Evolutionary conservation across 257 asterid species (phyloP).

Genomic region (Anisodus acutangulus): DNA sequence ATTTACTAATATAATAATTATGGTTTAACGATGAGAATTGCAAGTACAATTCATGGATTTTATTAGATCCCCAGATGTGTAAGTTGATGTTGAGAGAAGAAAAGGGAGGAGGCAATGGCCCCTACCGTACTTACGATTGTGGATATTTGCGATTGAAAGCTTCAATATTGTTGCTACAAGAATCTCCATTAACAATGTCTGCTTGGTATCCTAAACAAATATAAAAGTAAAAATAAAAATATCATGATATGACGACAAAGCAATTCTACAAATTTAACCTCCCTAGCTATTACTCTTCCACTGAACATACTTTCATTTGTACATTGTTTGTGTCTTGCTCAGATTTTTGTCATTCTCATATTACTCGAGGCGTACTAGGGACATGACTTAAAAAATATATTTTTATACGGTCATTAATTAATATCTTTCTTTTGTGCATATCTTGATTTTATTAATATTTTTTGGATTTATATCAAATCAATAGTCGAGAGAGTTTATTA

Average conservation of each 20-base stretch:
- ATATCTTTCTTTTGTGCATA: neutral
- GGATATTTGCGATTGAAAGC: constrained; percentile 9
- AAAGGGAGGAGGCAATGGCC: too few relatives aligned
- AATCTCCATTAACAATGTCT: neutral
- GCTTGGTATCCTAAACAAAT: neutral
- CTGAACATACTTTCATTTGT: neutral
- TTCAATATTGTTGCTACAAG: neutral
- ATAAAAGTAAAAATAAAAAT: neutral
- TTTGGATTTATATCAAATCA: neutral
- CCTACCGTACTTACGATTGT: constrained; percentile 18
- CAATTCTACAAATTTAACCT: neutral
- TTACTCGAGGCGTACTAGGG: neutral
- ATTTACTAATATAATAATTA: too few relatives aligned
- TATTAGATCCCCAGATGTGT: too few relatives aligned
- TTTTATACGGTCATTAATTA: neutral
- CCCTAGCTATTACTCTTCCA: neutral
- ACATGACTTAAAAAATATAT: neutral
- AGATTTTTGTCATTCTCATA: neutral
- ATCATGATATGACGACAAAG: neutral
- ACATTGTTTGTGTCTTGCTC: neutral
- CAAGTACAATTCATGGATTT: too few relatives aligned
- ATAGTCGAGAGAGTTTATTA: neutral
- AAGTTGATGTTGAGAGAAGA: too few relatives aligned
- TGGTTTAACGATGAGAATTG: too few relatives aligned
- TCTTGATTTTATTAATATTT: neutral